phyloP scores from a whole-genome alignment of 2,329 filamentous ascomycete species.

The Talaromyces sp. region DNA sequence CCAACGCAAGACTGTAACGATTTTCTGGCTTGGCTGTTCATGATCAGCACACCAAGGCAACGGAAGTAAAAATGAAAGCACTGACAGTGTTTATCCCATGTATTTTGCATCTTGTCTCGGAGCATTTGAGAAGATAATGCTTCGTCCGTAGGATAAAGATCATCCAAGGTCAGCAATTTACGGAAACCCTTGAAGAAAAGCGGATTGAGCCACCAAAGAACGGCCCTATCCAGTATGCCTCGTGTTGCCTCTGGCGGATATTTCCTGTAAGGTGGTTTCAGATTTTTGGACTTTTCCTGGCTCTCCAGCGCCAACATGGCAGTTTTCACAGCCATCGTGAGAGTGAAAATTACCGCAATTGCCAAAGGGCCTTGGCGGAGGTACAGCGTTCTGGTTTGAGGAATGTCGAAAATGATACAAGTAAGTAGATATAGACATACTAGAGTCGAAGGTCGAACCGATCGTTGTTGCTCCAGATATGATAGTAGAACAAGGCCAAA shows the following conservation, averaged over 20 bases:
- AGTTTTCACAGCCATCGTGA: neutral
- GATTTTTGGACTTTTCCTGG: neutral
- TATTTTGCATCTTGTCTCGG: neutral
- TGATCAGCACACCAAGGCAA: neutral
- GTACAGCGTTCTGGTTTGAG: conserved; percentile 7
- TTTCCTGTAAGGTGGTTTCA: neutral
- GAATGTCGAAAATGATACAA: conserved; percentile 6
- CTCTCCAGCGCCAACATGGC: conserved; percentile 4
- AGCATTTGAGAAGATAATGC: neutral
- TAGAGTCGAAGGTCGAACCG: conserved; percentile 2
- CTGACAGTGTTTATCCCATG: neutral
- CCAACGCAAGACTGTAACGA: neutral
- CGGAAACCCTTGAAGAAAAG: conserved; percentile 2
- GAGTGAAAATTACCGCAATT: conserved; percentile 1
- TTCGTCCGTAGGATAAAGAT: conserved; percentile 5
- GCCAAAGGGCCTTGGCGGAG: neutral
- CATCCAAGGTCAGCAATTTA: conserved; percentile 1
- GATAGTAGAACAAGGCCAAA: conserved; percentile 10
- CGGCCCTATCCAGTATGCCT: neutral
- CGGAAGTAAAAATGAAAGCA: neutral
- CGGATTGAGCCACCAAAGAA: conserved; percentile 10
- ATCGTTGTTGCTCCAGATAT: conserved; percentile 10
- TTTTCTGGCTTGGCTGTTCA: neutral
- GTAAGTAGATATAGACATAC: neutral
- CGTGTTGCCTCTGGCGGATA: conserved; percentile 6